Base-by-base conservation (phyloP, 2,329 filamentous ascomycete genomes). In the Diaporthe nobilis region DNA sequence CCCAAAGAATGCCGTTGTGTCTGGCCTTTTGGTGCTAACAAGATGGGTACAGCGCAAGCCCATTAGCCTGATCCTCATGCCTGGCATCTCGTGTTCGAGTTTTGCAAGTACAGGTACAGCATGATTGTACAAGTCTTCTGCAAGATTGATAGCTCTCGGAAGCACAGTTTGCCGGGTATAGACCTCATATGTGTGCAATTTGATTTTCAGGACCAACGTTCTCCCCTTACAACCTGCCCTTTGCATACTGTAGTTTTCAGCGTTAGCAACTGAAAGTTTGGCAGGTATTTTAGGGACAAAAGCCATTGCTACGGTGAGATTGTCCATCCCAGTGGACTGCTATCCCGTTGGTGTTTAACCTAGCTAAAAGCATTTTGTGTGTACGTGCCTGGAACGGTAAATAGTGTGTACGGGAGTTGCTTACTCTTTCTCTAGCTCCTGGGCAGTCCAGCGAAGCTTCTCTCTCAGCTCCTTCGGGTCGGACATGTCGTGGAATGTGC, bases 121-220 rank as follows among this genome's bases (percentile, higher is more conserved):
- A 80, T 92, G 94, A 72, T 90, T 92, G 85, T 96, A 98, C 5
- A 99, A 85, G 80, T 99, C 97, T 55, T 96, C 93, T 0, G 95
- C 93, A 8, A 89, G 86, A 67, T 85, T 89, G 1, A 98, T 88
- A 0, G 95, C 92, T 78, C 92, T 94, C 0, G 94, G 93, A 2
- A 93, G 90, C 4, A 94, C 91, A 8, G 91, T 90, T 82, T 99
- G 97, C 44, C 97, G 89, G 0, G 96, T 98, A 71, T 95, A 90
- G 28, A 98, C 94, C 83, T 98, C 96, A 80, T 96, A 99, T 0
- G 95, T 98, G 82, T 98, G 95, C 10, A 98, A 86, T 82, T 99
- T 99, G 78, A 98, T 90, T 83, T 99, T 99, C 49, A 99, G 86
- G 31, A 95, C 95, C 1, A 99, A 86, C 0, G 96, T 98, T n/a